Percentiles rank a stretch among this genome's conserved stretches.
Evolutionary conservation across 257 asterid genomes (phyloP).

Genomic region (Ballota nigra): DNA sequence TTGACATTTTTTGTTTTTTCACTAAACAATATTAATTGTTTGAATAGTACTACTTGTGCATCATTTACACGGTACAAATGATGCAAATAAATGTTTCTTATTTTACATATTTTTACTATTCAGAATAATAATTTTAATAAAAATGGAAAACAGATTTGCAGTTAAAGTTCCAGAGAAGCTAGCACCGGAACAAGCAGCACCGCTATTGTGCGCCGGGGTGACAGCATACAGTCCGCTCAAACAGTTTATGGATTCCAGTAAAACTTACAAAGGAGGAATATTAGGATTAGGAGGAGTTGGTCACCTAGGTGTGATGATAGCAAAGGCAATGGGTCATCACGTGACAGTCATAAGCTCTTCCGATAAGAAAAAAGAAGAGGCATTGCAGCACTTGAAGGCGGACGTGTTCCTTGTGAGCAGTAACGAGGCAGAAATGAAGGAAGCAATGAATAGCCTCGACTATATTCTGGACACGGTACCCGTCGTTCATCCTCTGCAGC

Average conservation of each 20-base stretch:
- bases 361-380: slow-evolving; percentile 32
- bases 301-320: slow-evolving; percentile 47
- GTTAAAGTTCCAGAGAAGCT: slow-evolving; percentile 38
- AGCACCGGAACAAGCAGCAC: slow-evolving; percentile 45
- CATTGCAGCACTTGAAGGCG: slow-evolving; percentile 38
- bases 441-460: slow-evolving; percentile 34
- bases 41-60: too few relatives aligned
- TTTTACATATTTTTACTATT: too few relatives aligned
- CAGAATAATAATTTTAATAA: too few relatives aligned
- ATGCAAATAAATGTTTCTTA: too few relatives aligned
- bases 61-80: too few relatives aligned
- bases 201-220: slow-evolving; percentile 49
- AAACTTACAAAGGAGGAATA: slow-evolving; percentile 30
- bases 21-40: too few relatives aligned
- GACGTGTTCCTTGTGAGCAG: slow-evolving; percentile 34
- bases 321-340: slow-evolving; percentile 54
- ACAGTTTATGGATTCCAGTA: slow-evolving; percentile 22
- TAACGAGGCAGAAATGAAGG: slow-evolving; percentile 29
- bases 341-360: slow-evolving; percentile 52
- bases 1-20: too few relatives aligned
- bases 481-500: slow-evolving; percentile 27
- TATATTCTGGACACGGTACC: slow-evolving; percentile 50
- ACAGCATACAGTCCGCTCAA: slow-evolving; percentile 51
- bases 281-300: slow-evolving; percentile 54
- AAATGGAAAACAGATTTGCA: slow-evolving; percentile 43